Percentiles rank a stretch among this genome's conserved stretches.
Evolutionary conservation across 108 stramenopile species (phyloP).

Genomic region (Seminavis robusta): DNA sequence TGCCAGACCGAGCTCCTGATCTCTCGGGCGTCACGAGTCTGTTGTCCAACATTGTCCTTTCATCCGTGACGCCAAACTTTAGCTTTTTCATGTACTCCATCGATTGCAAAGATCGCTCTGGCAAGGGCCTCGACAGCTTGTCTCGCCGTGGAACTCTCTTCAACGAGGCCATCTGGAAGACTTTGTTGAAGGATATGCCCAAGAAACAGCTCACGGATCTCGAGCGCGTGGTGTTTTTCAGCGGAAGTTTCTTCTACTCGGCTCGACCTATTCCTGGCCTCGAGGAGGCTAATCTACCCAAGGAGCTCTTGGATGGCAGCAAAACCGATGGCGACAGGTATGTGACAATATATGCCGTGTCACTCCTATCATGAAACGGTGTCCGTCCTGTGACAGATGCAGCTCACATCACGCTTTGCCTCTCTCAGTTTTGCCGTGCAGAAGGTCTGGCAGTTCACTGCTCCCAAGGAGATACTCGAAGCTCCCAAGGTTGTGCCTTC

Average conservation of each 20-base stretch:
- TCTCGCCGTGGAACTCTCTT: slow-evolving; percentile 38
- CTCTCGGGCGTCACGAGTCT: slow-evolving; percentile 20
- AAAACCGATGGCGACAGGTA: slow-evolving; percentile 48
- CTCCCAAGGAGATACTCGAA: not conserved
- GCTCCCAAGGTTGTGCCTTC: not conserved
- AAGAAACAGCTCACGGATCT: slow-evolving; percentile 23
- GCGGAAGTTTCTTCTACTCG: slow-evolving; percentile 40
- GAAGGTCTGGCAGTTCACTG: not conserved
- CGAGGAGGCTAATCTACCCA: slow-evolving; percentile 20
- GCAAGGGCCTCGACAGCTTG: slow-evolving; percentile 39
- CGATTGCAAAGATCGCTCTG: slow-evolving; percentile 14
- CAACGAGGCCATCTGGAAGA: slow-evolving; percentile 35
- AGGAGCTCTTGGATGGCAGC: slow-evolving; percentile 14
- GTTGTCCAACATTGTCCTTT: slow-evolving; percentile 38
- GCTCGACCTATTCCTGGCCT: slow-evolving; percentile 39
- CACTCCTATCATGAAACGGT: too few relatives aligned
- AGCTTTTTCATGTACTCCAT: slow-evolving; percentile 48
- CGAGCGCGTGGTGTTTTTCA: slow-evolving; percentile 33
- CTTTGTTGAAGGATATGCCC: slow-evolving; percentile 25
- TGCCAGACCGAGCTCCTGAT: slow-evolving; percentile 27
- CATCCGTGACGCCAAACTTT: too few relatives aligned
- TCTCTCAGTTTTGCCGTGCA: too few relatives aligned
- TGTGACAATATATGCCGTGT: too few relatives aligned
- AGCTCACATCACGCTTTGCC: too few relatives aligned
- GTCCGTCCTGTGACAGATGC: too few relatives aligned